Evolutionary conservation across 2,329 filamentous ascomycete genomes (phyloP).

Genomic region (Monosporascus sp.): DNA sequence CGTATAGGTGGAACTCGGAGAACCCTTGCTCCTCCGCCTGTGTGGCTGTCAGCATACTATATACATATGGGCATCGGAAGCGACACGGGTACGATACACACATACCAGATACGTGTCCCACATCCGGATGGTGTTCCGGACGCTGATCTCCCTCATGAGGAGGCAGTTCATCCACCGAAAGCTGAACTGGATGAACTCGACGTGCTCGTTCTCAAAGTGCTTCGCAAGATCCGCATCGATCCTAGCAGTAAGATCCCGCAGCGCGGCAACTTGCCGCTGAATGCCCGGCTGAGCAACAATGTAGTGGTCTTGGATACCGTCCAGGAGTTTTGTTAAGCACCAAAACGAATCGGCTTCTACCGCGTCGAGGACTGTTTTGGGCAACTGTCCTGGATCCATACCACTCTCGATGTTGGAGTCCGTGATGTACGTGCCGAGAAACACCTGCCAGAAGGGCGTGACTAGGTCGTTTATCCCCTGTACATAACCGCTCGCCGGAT

Average conservation of each 20-base stretch:
- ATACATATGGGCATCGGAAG: neutral
- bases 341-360: constrained; percentile 98
- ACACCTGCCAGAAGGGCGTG: constrained; percentile 97
- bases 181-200: constrained; percentile 99
- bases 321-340: constrained; percentile 96
- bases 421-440: constrained; percentile 91
- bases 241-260: constrained; percentile 83
- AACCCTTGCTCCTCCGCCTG: constrained; percentile 98
- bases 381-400: constrained; percentile 95
- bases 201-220: constrained; percentile 83
- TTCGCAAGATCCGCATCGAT: constrained; percentile 82
- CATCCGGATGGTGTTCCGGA: constrained; percentile 96
- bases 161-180: constrained; percentile 99
- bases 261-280: constrained; percentile 81
- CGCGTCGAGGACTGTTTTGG: constrained; percentile 84
- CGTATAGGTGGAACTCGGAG: constrained; percentile 96
- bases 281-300: constrained; percentile 97
- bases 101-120: constrained; percentile 98
- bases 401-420: constrained; percentile 86
- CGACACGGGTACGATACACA: constrained; percentile 7
- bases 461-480: constrained; percentile 98
- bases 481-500: constrained; percentile 95
- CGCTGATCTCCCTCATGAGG: constrained; percentile 94
- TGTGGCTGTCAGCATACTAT: constrained; percentile 1
- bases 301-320: constrained; percentile 98